phyloP scores from a whole-genome alignment of 23 red algal species.

The Gracilaria gracilis region DNA sequence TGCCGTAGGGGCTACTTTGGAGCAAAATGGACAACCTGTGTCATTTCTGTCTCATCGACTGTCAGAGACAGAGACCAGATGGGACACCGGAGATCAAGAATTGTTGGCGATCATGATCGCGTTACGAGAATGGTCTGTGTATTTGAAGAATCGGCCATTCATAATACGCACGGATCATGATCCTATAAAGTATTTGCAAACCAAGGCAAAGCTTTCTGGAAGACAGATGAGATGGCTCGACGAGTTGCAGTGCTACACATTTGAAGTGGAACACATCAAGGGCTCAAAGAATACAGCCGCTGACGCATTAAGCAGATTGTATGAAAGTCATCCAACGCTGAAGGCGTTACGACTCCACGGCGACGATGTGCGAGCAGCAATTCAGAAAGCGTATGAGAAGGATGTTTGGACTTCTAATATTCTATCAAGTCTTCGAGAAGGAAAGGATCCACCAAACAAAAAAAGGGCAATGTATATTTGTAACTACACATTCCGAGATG shows the following conservation, averaged over 20 bases:
- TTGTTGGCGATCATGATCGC: conserved; percentile 29
- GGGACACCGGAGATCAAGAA: conserved; percentile 35
- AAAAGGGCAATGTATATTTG: conserved; percentile 24
- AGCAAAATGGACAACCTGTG: conserved; percentile 27
- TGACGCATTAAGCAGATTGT: neutral
- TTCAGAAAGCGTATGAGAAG: conserved; percentile 10
- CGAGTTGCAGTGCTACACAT: conserved; percentile 27
- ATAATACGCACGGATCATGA: conserved; percentile 32
- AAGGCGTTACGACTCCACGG: neutral
- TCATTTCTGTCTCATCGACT: conserved; percentile 29
- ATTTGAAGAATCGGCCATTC: neutral
- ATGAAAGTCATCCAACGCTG: neutral
- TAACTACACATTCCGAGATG: conserved; percentile 31
- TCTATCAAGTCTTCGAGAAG: conserved; percentile 9
- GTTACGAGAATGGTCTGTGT: conserved; percentile 26
- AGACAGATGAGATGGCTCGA: conserved; percentile 42
- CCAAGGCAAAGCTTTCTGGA: conserved; percentile 2
- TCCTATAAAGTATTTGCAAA: conserved; percentile 18
- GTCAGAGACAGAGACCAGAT: conserved; percentile 17
- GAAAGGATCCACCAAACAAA: neutral
- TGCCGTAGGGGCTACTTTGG: conserved; percentile 28
- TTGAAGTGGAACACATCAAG: neutral
- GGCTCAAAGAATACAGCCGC: neutral
- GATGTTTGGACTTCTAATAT: conserved; percentile 10
- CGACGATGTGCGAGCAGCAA: neutral